A percentile compares a stretch with the other conserved stretches of the same genome.
phyloP scores from a whole-genome alignment of 2,329 filamentous ascomycete species.

The Magnaporthales sp. region DNA sequence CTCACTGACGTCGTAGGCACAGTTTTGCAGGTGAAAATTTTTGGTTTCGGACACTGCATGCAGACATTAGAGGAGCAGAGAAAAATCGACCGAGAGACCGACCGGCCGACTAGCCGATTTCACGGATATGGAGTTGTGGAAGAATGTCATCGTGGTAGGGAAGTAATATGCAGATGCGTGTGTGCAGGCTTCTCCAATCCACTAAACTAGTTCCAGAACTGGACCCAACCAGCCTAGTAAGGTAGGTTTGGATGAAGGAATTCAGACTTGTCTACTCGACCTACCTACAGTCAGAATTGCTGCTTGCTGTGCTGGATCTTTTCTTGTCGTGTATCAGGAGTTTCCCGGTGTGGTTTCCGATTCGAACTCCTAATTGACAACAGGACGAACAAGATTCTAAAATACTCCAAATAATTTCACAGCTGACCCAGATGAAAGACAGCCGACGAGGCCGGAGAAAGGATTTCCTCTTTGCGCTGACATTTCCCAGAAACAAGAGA shows the following conservation, averaged over 20 bases:
- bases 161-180: neutral
- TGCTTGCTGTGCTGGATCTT: neutral
- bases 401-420: neutral
- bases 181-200: neutral
- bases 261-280: neutral
- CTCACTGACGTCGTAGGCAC: neutral
- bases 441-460: neutral
- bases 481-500: neutral
- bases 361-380: too few species aligned
- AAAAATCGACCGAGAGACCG: neutral
- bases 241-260: neutral
- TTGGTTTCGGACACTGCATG: neutral
- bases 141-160: neutral
- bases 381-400: too few species aligned
- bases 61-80: neutral
- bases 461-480: neutral
- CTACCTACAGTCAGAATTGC: neutral
- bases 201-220: neutral
- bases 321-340: neutral
- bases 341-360: too few species aligned
- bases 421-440: neutral
- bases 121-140: neutral
- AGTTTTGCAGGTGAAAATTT: neutral
- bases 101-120: neutral
- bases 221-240: neutral